Evolutionary conservation across 2,329 filamentous ascomycete species (phyloP).

Genomic region (Plenodomus lindquistii): DNA sequence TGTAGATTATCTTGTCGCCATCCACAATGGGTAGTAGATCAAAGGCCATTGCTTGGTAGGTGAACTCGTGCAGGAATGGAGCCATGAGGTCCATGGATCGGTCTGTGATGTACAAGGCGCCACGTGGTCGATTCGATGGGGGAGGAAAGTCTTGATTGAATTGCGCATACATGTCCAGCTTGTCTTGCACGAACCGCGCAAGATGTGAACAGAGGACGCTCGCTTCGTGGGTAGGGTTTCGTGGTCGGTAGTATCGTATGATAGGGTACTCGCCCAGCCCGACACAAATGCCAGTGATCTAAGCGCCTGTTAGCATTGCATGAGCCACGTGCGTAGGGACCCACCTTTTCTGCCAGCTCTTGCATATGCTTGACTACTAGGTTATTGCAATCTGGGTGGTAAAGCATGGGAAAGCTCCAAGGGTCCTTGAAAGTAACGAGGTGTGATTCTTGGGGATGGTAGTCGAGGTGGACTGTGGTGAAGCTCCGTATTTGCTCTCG

Average conservation of each 20-base stretch:
- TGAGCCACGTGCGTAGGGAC: neutral
- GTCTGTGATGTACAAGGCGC: slow-evolving; percentile 84
- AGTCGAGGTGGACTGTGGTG: slow-evolving; percentile 83
- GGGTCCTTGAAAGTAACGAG: slow-evolving; percentile 91
- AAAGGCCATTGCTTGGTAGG: slow-evolving; percentile 97
- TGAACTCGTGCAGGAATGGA: slow-evolving; percentile 92
- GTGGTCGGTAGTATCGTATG: slow-evolving; percentile 86
- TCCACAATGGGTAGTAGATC: slow-evolving; percentile 89
- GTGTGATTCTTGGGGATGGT: slow-evolving; percentile 87
- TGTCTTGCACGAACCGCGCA: slow-evolving; percentile 87
- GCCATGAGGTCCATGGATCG: slow-evolving; percentile 90
- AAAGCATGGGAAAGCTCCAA: slow-evolving; percentile 92
- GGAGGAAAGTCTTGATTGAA: slow-evolving; percentile 85
- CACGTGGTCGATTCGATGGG: slow-evolving; percentile 74
- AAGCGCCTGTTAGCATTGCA: slow-evolving; percentile 4
- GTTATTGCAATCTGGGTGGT: slow-evolving; percentile 85
- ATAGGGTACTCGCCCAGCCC: slow-evolving; percentile 92
- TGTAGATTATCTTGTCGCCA: slow-evolving; percentile 84
- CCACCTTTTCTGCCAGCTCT: slow-evolving; percentile 82
- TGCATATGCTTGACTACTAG: slow-evolving; percentile 84
- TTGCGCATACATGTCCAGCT: slow-evolving; percentile 86
- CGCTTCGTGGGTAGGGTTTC: slow-evolving; percentile 78
- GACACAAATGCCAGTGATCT: slow-evolving; percentile 87
- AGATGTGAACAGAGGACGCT: slow-evolving; percentile 84
- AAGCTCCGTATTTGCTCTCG: slow-evolving; percentile 78